Evolutionary conservation across 805 yeast species (phyloP).

Genomic region (Millerozyma acaciae): DNA sequence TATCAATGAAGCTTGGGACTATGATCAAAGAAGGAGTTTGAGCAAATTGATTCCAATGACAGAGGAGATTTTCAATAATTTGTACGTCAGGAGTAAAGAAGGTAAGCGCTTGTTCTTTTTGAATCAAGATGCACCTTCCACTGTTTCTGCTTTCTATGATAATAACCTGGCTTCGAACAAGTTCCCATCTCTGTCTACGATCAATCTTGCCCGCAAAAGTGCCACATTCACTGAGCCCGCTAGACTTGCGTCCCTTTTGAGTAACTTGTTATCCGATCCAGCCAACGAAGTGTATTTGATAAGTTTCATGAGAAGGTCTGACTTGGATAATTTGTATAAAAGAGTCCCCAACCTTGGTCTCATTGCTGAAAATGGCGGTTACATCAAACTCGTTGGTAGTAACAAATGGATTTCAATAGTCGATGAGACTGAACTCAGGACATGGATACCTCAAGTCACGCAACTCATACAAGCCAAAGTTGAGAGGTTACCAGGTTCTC

Average conservation of each 20-base stretch:
- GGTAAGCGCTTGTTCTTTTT: conserved; percentile 49
- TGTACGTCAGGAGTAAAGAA: conserved; percentile 18
- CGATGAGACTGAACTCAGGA: conserved; percentile 41
- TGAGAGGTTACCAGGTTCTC: conserved; percentile 79
- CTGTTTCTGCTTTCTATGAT: conserved; percentile 14
- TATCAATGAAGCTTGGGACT: conserved; percentile 43
- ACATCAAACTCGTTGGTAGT: conserved; percentile 51
- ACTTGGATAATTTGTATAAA: conserved; percentile 64
- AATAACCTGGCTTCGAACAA: conserved; percentile 18
- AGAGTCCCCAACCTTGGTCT: conserved; percentile 70
- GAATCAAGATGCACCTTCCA: conserved; percentile 45
- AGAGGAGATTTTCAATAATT: conserved; percentile 27
- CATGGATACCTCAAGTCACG: conserved; percentile 59
- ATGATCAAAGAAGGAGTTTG: conserved; percentile 24
- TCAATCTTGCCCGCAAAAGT: conserved; percentile 16
- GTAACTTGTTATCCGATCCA: conserved; percentile 55
- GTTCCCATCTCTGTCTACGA: conserved; percentile 22
- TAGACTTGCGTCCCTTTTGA: conserved; percentile 52
- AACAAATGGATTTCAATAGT: conserved; percentile 61
- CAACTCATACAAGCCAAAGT: conserved; percentile 55
- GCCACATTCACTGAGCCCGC: conserved; percentile 51
- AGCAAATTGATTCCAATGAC: conserved; percentile 29
- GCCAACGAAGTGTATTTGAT: conserved; percentile 67
- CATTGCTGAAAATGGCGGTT: conserved; percentile 90
- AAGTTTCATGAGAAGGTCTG: conserved; percentile 59